These are phyloP conservation scores for Calamus simplicifolius DNA, from an alignment of 176 grass and related monocot genomes.

Conservation along the genomic window DNA sequence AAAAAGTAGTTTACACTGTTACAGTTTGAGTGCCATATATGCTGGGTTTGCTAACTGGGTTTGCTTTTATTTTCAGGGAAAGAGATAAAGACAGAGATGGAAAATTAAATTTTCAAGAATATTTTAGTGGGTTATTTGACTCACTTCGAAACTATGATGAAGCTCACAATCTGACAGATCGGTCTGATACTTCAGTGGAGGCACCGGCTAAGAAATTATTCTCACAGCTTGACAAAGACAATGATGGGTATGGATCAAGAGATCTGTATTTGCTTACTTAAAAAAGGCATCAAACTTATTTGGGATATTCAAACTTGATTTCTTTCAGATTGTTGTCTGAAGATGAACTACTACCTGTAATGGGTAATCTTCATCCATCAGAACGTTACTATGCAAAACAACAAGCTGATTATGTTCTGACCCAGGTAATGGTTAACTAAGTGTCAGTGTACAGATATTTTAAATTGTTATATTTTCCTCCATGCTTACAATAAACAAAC, in stretches of 20 bases:
- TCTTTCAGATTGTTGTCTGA: constrained; percentile 58
- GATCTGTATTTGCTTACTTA: constrained; percentile 6
- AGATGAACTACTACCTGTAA: constrained; percentile 9
- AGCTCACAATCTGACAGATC: constrained; percentile 34
- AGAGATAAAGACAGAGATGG: constrained; percentile 87
- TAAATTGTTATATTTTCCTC: constrained; percentile 9
- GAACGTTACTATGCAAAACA: constrained; percentile 16
- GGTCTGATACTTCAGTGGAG: constrained; percentile 38
- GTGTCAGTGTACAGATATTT: constrained; percentile 10
- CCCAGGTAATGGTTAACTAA: constrained; percentile 42
- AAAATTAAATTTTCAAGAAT: constrained; percentile 86
- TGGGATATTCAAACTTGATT: background rate
- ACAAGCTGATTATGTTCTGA: constrained; percentile 53
- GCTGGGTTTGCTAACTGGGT: background rate
- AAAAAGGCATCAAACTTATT: background rate
- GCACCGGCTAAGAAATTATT: constrained; percentile 81
- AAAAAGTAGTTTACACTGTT: background rate
- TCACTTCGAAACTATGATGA: constrained; percentile 72
- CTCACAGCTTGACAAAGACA: constrained; percentile 76
- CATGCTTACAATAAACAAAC: too few relatives aligned
- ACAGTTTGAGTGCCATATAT: constrained; percentile 4
- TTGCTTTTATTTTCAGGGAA: constrained; percentile 48
- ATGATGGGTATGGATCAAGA: constrained; percentile 65
- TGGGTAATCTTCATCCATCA: constrained; percentile 10
- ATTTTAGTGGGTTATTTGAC: constrained; percentile 75